Evolutionary conservation across 192 early-diverging fungal genomes (phyloP), one percentile per base, ranked within the genome.

Genomic region (Dissophora globulifera): DNA sequence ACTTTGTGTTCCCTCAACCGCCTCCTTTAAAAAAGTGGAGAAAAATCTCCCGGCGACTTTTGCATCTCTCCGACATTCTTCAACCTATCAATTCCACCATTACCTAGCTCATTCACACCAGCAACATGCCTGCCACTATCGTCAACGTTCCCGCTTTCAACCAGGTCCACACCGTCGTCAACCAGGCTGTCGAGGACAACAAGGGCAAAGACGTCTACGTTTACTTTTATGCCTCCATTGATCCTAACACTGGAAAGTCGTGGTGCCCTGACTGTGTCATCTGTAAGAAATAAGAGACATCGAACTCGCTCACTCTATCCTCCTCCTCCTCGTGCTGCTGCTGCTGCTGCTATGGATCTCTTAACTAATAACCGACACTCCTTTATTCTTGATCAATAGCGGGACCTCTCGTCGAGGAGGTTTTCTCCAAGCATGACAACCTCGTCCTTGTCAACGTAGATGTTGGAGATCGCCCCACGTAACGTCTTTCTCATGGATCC

Each of bases 181-280:
- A 48, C 38, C 52, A 61, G 33, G 26, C 58, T 31, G 63, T 76
- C 42, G 63, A 58, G 20, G 63, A 65, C 13, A 16, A 76, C 64
- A 46, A 58, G 16, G 63, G 47, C 51, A 66, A 76, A 31, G 63
- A 76, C 27, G 49, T 76, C 52, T 76, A 46, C 45, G 46, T 66
- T 52, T 76, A 76, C 58, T 76, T 45, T 17, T 76, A 61, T 19
- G 72, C 62, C 9, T 66, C 63, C 17, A 60, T 55, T 15, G 58
- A 67, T 33, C 59, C 68, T 33, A 42, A 43, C 31, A 81, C 80
- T 27, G 80, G 80, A 71, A 70, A 81, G 64, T 81, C 80, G 16
- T 81, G 80, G 80, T 81, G 80, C 56, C 80, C 80, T 32, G 80
- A 81, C 63, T 81, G 74, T 46, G 62, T 78, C 35, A 38, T 25